Evolutionary conservation across 129 eudicot genomes (phyloP).

Genomic region (Artemisia tridentata): DNA sequence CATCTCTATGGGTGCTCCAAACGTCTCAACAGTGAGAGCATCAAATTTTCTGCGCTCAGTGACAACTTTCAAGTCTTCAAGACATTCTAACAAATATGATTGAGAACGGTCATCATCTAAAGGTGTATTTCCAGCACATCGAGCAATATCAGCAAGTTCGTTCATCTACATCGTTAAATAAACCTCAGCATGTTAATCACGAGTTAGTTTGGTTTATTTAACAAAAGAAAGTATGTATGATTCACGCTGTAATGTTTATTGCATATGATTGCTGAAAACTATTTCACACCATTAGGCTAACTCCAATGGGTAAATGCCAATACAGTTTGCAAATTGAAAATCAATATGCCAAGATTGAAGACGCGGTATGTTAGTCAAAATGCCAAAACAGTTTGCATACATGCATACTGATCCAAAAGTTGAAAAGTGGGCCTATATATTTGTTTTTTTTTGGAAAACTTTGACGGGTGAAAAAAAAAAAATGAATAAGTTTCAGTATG

Average conservation of each 20-base stretch:
- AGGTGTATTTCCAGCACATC: conserved; percentile 80
- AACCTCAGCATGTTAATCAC: not conserved
- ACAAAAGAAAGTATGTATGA: conserved; percentile 1
- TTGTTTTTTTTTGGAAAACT: too few relatives aligned
- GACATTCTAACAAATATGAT: conserved; percentile 77
- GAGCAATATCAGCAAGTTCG: conserved; percentile 95
- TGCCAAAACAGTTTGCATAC: too few relatives aligned
- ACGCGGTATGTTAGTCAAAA: too few relatives aligned
- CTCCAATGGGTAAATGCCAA: too few relatives aligned
- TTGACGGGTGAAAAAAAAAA: too few relatives aligned
- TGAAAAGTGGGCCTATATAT: too few relatives aligned
- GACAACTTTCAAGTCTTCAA: conserved; percentile 85
- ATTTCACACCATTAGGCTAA: not conserved
- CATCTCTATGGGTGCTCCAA: conserved; percentile 95
- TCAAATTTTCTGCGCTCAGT: conserved; percentile 80
- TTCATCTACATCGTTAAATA: conserved; percentile 57
- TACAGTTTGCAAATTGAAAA: too few relatives aligned
- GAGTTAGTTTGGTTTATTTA: not conserved
- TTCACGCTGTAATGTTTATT: not conserved
- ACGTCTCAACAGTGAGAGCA: conserved; percentile 86
- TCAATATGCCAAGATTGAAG: too few relatives aligned
- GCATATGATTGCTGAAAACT: not conserved
- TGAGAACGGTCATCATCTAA: conserved; percentile 75
- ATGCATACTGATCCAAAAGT: too few relatives aligned
- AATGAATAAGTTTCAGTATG: too few relatives aligned